Base-by-base conservation (phyloP, 2,329 filamentous ascomycete species). In the Colletotrichum tropicicola region DNA sequence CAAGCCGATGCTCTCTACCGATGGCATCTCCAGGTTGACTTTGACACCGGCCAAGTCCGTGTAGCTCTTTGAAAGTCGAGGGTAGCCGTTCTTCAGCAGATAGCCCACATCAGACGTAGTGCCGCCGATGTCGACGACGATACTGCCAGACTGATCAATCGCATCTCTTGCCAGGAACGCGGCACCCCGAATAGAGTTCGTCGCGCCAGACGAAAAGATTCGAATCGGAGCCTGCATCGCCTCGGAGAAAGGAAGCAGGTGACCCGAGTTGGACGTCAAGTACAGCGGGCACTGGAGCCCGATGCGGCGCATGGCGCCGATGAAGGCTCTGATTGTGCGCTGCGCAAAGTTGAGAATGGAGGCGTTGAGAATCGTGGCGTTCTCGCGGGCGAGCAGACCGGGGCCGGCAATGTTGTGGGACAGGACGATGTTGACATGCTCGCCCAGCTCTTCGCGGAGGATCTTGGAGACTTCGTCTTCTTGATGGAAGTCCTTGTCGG, bases 291-390 rank as follows among this genome's bases (percentile, higher is more conserved):
- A 78, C 3, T 72, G 71, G 8, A 82, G 77, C 3, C 70, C 64
- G 4, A 86, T 72, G 10, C 74, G 75, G 32, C 72, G 70, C 71
- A 85, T 81, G 17, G 84, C 83, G 43, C 72, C 71, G 37, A 74
- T 73, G 67, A 86, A 86, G 3, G 78, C 77, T 2, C 72, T 70
- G 53, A 85, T 81, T 0, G 83, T 85, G 44, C 75, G 77, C 13
- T 76, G 75, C 0, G 84, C 83, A 60, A 83, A 82, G 8, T 74
- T 72, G 17, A 84, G 73, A 25, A 87, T 80, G 17, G 83, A 78
- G 3, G 83, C 84, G 67, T 87, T 87, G 48, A 87, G 75, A 21
- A 87, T 85, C 7, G 79, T 78, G 3, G 84, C 83, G 68, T 86
- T 86, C 69, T 86, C 84, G 10, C 84, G 78, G 65, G 83, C 83